A percentile compares a stretch with the other conserved stretches of the same genome.
Evolutionary conservation across 148 eudicot species (phyloP).

Genomic region (Cornus controversa): DNA sequence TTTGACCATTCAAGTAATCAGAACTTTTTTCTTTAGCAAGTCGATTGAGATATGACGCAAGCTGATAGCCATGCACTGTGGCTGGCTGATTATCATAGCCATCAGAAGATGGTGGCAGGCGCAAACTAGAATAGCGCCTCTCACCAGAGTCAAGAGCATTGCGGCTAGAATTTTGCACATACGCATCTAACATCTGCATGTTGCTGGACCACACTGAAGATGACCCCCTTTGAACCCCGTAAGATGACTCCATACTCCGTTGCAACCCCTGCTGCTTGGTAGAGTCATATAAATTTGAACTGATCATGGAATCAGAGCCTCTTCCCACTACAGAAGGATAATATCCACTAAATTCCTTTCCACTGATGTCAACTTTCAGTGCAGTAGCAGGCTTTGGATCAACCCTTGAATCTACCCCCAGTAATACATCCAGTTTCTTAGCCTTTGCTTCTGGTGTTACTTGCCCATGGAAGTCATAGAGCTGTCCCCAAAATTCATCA

Average conservation of each 20-base stretch:
- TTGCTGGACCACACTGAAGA: conserved; percentile 53
- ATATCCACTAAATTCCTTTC: conserved; percentile 43
- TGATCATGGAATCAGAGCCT: conserved; percentile 46
- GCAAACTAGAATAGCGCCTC: conserved; percentile 85
- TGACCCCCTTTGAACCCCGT: conserved; percentile 52
- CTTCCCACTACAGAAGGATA: conserved; percentile 38
- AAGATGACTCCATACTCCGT: conserved; percentile 38
- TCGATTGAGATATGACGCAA: conserved; percentile 54
- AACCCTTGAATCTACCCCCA: conserved; percentile 52
- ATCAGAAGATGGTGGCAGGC: conserved; percentile 65
- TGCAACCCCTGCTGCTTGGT: conserved; percentile 42
- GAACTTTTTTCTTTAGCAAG: conserved; percentile 47
- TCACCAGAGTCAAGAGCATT: conserved; percentile 53
- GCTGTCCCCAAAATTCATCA: conserved; percentile 96
- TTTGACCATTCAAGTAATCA: conserved; percentile 42
- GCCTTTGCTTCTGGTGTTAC: conserved; percentile 67
- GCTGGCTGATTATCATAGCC: conserved; percentile 73
- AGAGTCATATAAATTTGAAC: conserved; percentile 41
- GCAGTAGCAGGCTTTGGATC: conserved; percentile 38
- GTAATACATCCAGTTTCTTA: conserved; percentile 61
- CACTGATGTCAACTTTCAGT: conserved; percentile 29
- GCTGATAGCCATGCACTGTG: conserved; percentile 80
- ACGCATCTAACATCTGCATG: conserved; percentile 50
- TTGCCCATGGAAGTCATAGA: conserved; percentile 91
- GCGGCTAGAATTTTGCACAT: conserved; percentile 38